A percentile compares a stretch with the other conserved stretches of the same genome.
Evolutionary conservation across 176 grass and related monocot species (phyloP).

Genomic region (Carex cristatella): DNA sequence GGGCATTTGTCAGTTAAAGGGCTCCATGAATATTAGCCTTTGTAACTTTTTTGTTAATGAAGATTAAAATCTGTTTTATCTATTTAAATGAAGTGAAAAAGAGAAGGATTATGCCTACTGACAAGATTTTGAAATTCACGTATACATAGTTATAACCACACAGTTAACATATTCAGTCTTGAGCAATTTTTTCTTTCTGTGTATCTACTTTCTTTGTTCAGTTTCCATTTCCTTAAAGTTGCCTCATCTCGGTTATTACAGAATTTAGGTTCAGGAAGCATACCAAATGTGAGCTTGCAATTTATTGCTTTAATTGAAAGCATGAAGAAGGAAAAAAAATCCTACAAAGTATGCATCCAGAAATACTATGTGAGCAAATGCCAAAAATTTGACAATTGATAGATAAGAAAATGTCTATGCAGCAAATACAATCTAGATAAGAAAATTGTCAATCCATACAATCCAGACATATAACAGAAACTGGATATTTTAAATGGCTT

Average conservation of each 20-base stretch:
- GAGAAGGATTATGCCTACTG: neutral
- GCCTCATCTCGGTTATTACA: neutral
- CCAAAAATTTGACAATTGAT: neutral
- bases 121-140: neutral
- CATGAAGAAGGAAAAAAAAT: neutral
- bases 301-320: neutral
- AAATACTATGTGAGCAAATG: neutral
- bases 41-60: neutral
- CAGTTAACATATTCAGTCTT: neutral
- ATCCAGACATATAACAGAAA: neutral
- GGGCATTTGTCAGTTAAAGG: neutral
- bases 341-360: neutral
- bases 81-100: constrained; percentile 7
- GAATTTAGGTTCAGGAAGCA: neutral
- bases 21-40: neutral
- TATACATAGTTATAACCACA: neutral
- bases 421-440: neutral
- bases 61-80: neutral
- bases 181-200: neutral
- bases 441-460: neutral
- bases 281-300: neutral
- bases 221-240: neutral
- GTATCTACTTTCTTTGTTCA: neutral
- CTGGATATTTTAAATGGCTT: neutral
- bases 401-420: neutral